Conservation (phyloP, 2,329 filamentous ascomycete species). For the Diaporthe citrichinensis region DNA sequence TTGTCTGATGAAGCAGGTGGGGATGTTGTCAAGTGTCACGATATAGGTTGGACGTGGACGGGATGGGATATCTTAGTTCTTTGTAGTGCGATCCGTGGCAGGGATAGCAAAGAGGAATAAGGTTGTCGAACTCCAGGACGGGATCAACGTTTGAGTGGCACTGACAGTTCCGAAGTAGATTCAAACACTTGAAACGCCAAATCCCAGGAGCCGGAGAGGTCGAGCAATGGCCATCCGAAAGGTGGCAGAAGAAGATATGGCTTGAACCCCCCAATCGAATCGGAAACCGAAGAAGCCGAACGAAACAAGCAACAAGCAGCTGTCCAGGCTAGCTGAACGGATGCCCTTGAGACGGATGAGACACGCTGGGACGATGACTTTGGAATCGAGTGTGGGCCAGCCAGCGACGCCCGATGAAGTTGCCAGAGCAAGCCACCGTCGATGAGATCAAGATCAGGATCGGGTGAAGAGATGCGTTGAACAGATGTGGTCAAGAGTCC, state of each 20-base stretch:
- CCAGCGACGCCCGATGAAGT: slow-evolving; percentile 25
- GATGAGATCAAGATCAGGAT: slow-evolving; percentile 38
- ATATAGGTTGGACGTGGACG: slow-evolving; percentile 13
- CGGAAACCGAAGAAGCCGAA: slow-evolving; percentile 40
- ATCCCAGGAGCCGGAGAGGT: slow-evolving; percentile 49
- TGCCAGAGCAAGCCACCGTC: slow-evolving; percentile 24
- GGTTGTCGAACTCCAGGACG: slow-evolving; percentile 51
- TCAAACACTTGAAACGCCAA: slow-evolving; percentile 58
- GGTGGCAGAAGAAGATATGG: slow-evolving; percentile 43
- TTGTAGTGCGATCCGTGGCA: slow-evolving; percentile 39
- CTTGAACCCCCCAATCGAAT: slow-evolving; percentile 44
- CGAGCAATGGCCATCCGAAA: slow-evolving; percentile 44
- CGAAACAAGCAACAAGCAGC: slow-evolving; percentile 37
- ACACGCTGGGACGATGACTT: slow-evolving; percentile 31
- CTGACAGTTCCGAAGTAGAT: slow-evolving; percentile 53
- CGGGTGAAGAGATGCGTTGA: slow-evolving; percentile 17
- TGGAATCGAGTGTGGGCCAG: slow-evolving; percentile 19
- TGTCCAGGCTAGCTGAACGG: slow-evolving; percentile 30
- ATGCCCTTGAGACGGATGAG: slow-evolving; percentile 33
- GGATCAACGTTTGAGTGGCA: slow-evolving; percentile 58
- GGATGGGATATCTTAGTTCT: slow-evolving; percentile 38
- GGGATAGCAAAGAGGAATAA: slow-evolving; percentile 42
- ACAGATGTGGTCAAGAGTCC: not conserved
- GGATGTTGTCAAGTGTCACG: slow-evolving; percentile 28
- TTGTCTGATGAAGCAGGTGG: slow-evolving; percentile 35